phyloP scores from a whole-genome alignment of 208 protist species.

The Crithidia expoeki region DNA sequence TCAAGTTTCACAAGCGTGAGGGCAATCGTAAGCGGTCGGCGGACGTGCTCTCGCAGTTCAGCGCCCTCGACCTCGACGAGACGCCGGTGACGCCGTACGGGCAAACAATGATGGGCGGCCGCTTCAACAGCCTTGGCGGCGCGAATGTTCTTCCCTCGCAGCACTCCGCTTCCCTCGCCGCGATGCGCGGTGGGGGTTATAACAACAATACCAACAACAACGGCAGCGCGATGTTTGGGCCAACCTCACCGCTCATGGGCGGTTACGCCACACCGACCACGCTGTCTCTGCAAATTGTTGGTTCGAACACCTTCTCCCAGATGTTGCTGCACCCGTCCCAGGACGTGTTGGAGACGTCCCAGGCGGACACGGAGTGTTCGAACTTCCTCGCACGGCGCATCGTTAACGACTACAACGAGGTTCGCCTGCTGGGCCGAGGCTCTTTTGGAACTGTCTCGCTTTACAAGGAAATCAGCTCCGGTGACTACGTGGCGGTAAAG shows the following conservation, averaged over 20 bases:
- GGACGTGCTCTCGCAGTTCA: slow-evolving; percentile 71
- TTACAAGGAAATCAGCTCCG: slow-evolving; percentile 78
- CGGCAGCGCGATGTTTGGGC: slow-evolving; percentile 1
- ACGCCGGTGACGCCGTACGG: slow-evolving; percentile 28
- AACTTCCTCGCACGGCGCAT: slow-evolving; percentile 73
- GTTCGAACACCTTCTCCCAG: slow-evolving; percentile 34
- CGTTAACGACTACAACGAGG: slow-evolving; percentile 82
- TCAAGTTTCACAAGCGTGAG: slow-evolving; percentile 48
- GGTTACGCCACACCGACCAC: slow-evolving; percentile 41
- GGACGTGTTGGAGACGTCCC: slow-evolving; percentile 71
- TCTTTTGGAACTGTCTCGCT: slow-evolving; percentile 80
- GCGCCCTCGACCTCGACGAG: slow-evolving; percentile 71
- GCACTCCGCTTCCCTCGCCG: slow-evolving; percentile 21
- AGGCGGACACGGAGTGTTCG: slow-evolving; percentile 81
- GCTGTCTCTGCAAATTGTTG: slow-evolving; percentile 36
- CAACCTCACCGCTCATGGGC: slow-evolving; percentile 30
- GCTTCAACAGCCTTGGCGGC: slow-evolving; percentile 14
- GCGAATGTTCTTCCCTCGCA: slow-evolving; percentile 30
- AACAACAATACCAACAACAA: neutral
- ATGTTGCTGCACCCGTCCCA: slow-evolving; percentile 48
- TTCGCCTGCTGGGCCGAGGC: slow-evolving; percentile 75
- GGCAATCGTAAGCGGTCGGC: slow-evolving; percentile 62
- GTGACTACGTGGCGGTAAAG: slow-evolving; percentile 81
- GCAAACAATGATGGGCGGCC: slow-evolving; percentile 12
- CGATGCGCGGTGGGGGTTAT: neutral